These are phyloP conservation scores for Mycena metata DNA, from an alignment of 768 basidiomycete genomes.

Conservation along the genomic window DNA sequence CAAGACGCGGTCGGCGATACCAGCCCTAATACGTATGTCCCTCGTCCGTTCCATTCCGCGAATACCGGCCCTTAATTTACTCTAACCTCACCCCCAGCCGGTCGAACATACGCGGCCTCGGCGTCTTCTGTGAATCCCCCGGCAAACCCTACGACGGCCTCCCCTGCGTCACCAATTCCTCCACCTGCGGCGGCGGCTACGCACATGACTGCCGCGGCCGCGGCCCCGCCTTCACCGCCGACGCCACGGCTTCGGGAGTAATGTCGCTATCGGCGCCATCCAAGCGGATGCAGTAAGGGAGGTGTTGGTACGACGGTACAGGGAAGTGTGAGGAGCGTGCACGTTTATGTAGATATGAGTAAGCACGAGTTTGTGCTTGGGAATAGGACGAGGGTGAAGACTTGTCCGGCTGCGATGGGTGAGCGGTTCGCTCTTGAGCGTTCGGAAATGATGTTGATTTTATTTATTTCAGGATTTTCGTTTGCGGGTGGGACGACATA, in stretches of 20 bases:
- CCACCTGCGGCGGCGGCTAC: conserved; percentile 81
- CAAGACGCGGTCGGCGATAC: conserved; percentile 79
- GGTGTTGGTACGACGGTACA: conserved; percentile 75
- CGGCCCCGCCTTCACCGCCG: conserved; percentile 27
- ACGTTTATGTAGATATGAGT: conserved; percentile 80
- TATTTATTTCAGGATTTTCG: conserved; percentile 64
- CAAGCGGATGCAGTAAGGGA: conserved; percentile 77
- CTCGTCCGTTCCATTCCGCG: not conserved
- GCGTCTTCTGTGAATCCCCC: conserved; percentile 84
- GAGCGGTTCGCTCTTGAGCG: not conserved
- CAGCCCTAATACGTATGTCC: conserved; percentile 80
- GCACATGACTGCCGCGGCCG: conserved; percentile 77
- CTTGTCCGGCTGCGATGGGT: conserved; percentile 73
- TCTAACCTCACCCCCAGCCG: no score
- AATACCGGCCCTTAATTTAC: no score
- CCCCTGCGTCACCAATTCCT: conserved; percentile 74
- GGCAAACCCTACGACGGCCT: conserved; percentile 77
- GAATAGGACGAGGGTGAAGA: conserved; percentile 76
- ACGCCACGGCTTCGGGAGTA: conserved; percentile 74
- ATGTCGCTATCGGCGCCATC: conserved; percentile 73
- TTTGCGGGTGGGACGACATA: conserved; percentile 90
- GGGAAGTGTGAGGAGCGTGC: conserved; percentile 77
- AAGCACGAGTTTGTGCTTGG: conserved; percentile 72
- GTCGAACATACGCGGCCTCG: no score
- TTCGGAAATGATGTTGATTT: no score